These are phyloP conservation scores for Astragalus membranaceus DNA, from an alignment of 306 rosid species.

Conservation along the genomic window DNA sequence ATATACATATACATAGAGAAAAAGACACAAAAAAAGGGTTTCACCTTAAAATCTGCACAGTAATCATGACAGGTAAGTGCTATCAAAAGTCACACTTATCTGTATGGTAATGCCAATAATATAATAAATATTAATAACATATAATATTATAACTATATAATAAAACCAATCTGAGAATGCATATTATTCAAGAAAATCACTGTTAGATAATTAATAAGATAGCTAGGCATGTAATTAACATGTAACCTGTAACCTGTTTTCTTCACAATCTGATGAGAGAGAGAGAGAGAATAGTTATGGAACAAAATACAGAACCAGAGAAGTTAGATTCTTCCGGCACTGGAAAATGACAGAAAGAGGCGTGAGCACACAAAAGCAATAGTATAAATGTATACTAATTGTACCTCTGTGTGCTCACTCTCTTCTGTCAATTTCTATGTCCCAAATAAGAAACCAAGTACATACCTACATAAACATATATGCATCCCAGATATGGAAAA, in stretches of 20 bases:
- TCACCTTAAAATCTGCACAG: constrained; percentile 40
- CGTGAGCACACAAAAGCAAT: constrained; percentile 80
- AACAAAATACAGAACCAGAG: constrained; percentile 16
- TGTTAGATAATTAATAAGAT: not conserved
- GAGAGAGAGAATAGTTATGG: not conserved
- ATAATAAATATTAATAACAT: not conserved
- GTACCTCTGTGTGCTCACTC: constrained; percentile 94
- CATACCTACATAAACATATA: not conserved
- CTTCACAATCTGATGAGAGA: not conserved
- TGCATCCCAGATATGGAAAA: constrained; percentile 22
- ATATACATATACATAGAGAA: not conserved
- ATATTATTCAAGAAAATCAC: not conserved
- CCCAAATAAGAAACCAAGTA: constrained; percentile 6
- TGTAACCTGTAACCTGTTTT: not conserved
- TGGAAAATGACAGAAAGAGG: constrained; percentile 68
- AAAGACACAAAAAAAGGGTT: not conserved
- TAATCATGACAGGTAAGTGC: constrained; percentile 27
- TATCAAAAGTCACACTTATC: constrained; percentile 50
- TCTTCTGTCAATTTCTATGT: constrained; percentile 96
- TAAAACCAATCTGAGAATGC: not conserved
- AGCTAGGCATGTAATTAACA: not conserved
- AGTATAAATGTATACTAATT: constrained; percentile 44
- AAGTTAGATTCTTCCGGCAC: constrained; percentile 18
- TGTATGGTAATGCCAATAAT: not conserved
- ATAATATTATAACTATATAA: not conserved